Evolutionary conservation across 345 rosid genomes (phyloP), one percentile per base, ranked within the genome.

Genomic region (Arabidopsis thaliana): DNA sequence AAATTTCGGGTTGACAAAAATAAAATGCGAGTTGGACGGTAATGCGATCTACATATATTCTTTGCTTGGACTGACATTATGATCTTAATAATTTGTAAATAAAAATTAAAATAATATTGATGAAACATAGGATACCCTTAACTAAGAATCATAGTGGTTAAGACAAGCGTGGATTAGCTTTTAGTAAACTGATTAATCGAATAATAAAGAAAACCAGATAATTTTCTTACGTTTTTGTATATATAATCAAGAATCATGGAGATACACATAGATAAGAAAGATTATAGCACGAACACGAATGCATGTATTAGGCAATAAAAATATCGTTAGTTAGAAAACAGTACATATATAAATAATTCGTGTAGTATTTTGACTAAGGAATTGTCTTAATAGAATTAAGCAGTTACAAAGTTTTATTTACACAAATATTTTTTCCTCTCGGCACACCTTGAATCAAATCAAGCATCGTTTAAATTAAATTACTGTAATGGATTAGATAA

Each of bases 21-120:
- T 0, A 16, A 57, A 25, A 50, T 25, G 53, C 25, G 64, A 73
- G 41, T 64, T 73, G 71, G 56, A 64, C 24, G 71, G 46, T 64
- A 64, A 73, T 73, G 77, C 77, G 71, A 73, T 73, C 64, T 64
- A 73, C 63, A 65, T 63, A 53, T 73, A 73, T 73, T 73, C 71
- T 64, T 73, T 63, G 46, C 37, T 73, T 41, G 57, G 36, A 52
- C 71, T 63, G 77, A 73, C 77, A 53, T 30, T 73, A 33, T 64
- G 53, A 44, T 60, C 51, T 68, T 53, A 53, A 55, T 28, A 28
- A 9, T 45, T 20, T 8, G 30, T 49, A 59, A 44, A 62, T 20
- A 11, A 52, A 53, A 50, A 16, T 16, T 42, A 55, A 64, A 55
- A 65, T 45, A 44, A 5, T 34, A 56, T 64, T 36, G 22, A n/a